Evolutionary conservation across 108 stramenopile species (phyloP).

Genomic region (Nitzschia sp.): DNA sequence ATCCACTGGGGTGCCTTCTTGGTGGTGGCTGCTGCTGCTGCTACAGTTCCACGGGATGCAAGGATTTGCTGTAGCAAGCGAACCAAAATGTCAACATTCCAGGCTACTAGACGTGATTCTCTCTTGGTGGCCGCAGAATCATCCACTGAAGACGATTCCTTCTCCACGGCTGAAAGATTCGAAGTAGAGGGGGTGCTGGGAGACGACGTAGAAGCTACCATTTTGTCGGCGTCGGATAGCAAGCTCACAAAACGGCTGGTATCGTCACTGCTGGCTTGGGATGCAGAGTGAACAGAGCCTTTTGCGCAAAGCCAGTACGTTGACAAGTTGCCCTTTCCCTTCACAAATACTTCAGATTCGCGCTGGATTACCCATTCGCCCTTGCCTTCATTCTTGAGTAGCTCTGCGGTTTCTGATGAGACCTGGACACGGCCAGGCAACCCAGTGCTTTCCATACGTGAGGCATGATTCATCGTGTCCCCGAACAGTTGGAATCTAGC

Average conservation of each 20-base stretch:
- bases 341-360: conserved; percentile 1
- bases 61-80: background rate
- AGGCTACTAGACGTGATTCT: background rate
- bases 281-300: background rate
- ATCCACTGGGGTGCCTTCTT: background rate
- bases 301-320: conserved; percentile 11
- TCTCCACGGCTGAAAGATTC: no score
- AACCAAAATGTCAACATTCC: background rate
- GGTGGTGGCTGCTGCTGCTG: background rate
- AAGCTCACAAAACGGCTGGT: no score
- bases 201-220: no score
- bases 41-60: background rate
- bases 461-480: conserved; percentile 7
- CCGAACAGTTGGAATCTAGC: conserved; percentile 15
- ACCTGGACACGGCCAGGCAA: background rate
- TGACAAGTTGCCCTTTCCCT: conserved; percentile 14
- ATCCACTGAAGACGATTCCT: background rate
- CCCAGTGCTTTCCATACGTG: conserved; percentile 7
- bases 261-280: background rate
- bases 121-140: background rate
- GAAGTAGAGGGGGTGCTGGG: no score
- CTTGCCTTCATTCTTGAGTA: background rate
- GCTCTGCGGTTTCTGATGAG: conserved; percentile 1
- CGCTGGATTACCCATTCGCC: conserved; percentile 2
- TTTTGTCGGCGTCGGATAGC: no score